These are phyloP conservation scores for Neofusicoccum umdonicola DNA, from an alignment of 2,329 filamentous ascomycete genomes.

Conservation along the genomic window DNA sequence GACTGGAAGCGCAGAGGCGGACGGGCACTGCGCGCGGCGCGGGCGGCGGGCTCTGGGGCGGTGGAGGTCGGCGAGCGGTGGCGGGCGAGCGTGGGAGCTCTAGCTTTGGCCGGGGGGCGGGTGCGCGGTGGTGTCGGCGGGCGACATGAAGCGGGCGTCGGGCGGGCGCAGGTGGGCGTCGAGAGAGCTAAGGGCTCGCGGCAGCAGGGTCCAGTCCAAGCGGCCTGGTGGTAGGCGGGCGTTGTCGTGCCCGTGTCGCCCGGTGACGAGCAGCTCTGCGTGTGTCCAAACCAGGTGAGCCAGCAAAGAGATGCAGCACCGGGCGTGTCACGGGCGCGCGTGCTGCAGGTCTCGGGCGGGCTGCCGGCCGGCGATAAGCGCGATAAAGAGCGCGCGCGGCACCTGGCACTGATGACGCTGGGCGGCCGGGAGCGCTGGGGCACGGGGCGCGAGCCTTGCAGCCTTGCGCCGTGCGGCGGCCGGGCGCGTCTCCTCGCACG, in stretches of 20 bases:
- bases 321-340: slow-evolving; percentile 12
- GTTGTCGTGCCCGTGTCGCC: background rate
- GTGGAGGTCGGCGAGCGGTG: slow-evolving; percentile 16
- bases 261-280: background rate
- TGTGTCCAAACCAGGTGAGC: slow-evolving; percentile 7
- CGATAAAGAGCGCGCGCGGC: background rate
- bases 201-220: background rate
- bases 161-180: background rate
- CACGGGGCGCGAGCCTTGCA: too few species aligned
- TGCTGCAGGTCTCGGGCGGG: slow-evolving; percentile 8
- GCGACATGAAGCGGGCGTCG: slow-evolving; percentile 4
- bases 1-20: slow-evolving; percentile 16
- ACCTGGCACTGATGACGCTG: background rate
- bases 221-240: background rate
- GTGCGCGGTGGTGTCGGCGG: background rate
- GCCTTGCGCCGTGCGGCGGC: background rate
- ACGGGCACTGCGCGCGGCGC: slow-evolving; percentile 30
- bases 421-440: background rate
- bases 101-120: background rate
- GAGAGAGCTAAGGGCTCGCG: background rate
- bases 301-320: slow-evolving; percentile 10
- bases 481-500: background rate
- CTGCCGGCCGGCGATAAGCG: background rate
- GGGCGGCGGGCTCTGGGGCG: slow-evolving; percentile 28
- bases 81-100: slow-evolving; percentile 5